Evolutionary conservation across 495 filamentous ascomycete genomes (phyloP).

Genomic region (Penicillium malachiteum): DNA sequence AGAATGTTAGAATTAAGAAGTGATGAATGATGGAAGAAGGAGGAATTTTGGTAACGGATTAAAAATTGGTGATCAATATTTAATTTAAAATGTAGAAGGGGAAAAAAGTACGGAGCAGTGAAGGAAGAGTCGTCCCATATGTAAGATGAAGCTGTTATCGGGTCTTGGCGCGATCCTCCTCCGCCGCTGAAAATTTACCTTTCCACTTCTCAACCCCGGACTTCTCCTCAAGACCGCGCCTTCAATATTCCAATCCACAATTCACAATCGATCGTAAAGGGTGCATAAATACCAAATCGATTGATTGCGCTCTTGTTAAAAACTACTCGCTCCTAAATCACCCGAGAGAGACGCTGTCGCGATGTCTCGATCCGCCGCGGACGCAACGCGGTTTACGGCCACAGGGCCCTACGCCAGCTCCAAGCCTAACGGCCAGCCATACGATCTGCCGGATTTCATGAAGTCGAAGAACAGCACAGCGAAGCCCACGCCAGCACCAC

Average conservation of each 20-base stretch:
- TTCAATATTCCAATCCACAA: slow-evolving; percentile 3
- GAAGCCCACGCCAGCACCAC: slow-evolving; percentile 19
- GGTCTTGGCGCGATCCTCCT: slow-evolving; percentile 23
- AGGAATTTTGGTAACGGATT: neutral
- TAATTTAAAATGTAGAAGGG: neutral
- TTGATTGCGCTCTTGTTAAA: neutral
- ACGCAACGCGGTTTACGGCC: slow-evolving; percentile 94
- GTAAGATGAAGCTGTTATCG: slow-evolving; percentile 18
- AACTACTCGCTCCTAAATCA: neutral
- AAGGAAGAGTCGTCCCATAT: slow-evolving; percentile 2
- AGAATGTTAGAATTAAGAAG: too few relatives aligned
- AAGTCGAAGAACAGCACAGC: slow-evolving; percentile 20
- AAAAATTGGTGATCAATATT: too few relatives aligned
- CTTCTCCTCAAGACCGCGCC: slow-evolving; percentile 15
- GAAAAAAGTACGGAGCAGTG: neutral
- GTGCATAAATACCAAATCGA: neutral
- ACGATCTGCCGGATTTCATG: slow-evolving; percentile 39
- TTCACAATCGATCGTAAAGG: neutral
- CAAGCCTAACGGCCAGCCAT: slow-evolving; percentile 49
- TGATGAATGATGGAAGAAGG: too few relatives aligned
- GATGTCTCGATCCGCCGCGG: slow-evolving; percentile 84
- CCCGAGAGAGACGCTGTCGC: neutral
- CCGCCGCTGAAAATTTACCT: slow-evolving; percentile 43
- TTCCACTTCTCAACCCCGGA: slow-evolving; percentile 16
- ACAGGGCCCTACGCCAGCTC: slow-evolving; percentile 84